phyloP scores from a whole-genome alignment of 169 alveolate genomes.

The Prorocentrum cordatum region DNA sequence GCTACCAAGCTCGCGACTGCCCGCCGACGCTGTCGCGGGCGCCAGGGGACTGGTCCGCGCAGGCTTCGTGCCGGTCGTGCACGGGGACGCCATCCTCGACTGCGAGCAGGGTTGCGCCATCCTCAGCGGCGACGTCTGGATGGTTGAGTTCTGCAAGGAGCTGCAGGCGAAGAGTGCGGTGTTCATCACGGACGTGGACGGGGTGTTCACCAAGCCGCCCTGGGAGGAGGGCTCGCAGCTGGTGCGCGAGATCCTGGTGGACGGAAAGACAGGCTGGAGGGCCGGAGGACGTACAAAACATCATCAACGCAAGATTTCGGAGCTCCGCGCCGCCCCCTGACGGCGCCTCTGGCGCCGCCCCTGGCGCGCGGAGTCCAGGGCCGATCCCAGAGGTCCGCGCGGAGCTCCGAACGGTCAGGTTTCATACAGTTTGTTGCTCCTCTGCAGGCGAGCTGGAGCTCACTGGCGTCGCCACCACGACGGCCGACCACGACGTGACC shows the following conservation, averaged over 20 bases:
- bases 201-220: background rate
- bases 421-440: too few species aligned
- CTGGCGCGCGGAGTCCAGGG: too few species aligned
- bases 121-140: background rate
- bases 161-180: background rate
- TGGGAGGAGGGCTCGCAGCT: background rate
- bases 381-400: too few species aligned
- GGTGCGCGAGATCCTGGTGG: background rate
- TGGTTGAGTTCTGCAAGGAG: background rate
- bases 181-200: background rate
- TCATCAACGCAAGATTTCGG: too few species aligned
- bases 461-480: background rate
- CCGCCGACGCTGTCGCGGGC: too few species aligned
- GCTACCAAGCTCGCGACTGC: too few species aligned
- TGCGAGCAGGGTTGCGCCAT: background rate
- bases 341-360: too few species aligned
- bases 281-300: too few species aligned
- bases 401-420: too few species aligned
- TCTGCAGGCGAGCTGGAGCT: background rate
- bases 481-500: background rate
- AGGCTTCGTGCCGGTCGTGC: background rate
- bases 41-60: too few species aligned
- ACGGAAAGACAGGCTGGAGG: too few species aligned
- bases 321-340: too few species aligned
- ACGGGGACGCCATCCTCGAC: background rate